Evolutionary conservation across 495 filamentous ascomycete genomes (phyloP).

Genomic region (Ramalina intermedia): DNA sequence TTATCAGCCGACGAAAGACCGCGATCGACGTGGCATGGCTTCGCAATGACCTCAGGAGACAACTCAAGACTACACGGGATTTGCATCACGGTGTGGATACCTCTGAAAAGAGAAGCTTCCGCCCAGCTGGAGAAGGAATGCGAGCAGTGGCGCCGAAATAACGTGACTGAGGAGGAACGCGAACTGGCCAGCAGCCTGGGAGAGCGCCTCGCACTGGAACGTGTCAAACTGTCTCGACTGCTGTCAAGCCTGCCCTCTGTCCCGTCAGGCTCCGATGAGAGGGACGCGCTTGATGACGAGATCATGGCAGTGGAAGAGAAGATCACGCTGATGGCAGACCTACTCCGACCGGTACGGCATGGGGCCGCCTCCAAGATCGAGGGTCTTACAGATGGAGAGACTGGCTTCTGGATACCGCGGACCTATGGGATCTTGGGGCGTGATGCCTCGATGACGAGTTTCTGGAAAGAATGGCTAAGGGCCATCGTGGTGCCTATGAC

Average conservation of each 20-base stretch:
- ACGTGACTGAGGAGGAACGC: slow-evolving; percentile 92
- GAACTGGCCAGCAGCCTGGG: slow-evolving; percentile 89
- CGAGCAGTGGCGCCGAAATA: slow-evolving; percentile 82
- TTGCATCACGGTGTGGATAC: slow-evolving; percentile 84
- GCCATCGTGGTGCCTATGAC: slow-evolving; percentile 90
- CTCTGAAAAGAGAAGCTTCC: slow-evolving; percentile 64
- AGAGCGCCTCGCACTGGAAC: slow-evolving; percentile 74
- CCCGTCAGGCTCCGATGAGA: slow-evolving; percentile 61
- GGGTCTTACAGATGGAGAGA: slow-evolving; percentile 88
- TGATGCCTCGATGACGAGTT: slow-evolving; percentile 68
- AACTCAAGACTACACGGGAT: slow-evolving; percentile 86
- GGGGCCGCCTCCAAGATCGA: slow-evolving; percentile 95
- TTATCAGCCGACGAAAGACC: slow-evolving; percentile 90
- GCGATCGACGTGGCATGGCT: slow-evolving; percentile 93
- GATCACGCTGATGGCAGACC: slow-evolving; percentile 90
- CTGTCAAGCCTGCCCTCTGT: slow-evolving; percentile 68
- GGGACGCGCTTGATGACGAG: slow-evolving; percentile 79
- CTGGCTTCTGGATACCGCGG: slow-evolving; percentile 89
- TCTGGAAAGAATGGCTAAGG: slow-evolving; percentile 98
- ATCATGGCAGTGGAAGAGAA: slow-evolving; percentile 96
- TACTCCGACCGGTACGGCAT: slow-evolving; percentile 81
- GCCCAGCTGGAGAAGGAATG: slow-evolving; percentile 83
- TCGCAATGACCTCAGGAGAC: slow-evolving; percentile 91
- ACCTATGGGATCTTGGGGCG: slow-evolving; percentile 87
- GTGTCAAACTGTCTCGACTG: slow-evolving; percentile 77